Evolutionary conservation across 2,329 filamentous ascomycete genomes (phyloP), one percentile per base, ranked within the genome.

Genomic region (Thielaviopsis ethacetica): DNA sequence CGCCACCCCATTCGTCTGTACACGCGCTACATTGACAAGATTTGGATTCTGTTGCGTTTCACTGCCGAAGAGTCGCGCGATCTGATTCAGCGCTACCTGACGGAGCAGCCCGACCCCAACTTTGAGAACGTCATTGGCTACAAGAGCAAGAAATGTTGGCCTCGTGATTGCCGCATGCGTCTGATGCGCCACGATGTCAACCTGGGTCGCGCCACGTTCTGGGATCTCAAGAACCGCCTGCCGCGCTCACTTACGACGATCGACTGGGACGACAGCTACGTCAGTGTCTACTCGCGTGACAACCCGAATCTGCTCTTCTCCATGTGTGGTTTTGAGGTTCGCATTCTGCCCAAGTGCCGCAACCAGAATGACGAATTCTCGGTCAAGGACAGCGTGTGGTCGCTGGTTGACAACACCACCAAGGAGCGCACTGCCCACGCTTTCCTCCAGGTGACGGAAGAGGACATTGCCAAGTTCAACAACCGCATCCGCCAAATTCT

Each of bases 91-190:
- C 86, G 93, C 10, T 98, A 97, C 78, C 76, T 98, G 65, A 98
- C 94, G 0, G 94, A 98, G 69, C 91, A 98, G 68, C 93, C 93
- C 0, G 94, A 98, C 70, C 93, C 93, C 1, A 98, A 98, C 68
- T 98, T 98, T 64, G 93, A 98, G 70, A 98, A 98, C 64, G 93
- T 98, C 50, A 97, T 98, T 65, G 93, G 93, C 0, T 98, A 97
- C 72, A 91, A 88, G 75, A 98, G 95, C 73, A 98, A 98, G 77
- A 98, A 97, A 71, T 98, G 94, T 72, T 98, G 93, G 93, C 94
- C 93, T 50, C 83, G 93, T 66, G 93, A 98, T 69, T 96, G 91
- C 24, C 83, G 93, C 56, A 98, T 98, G 94, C 85, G 94, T 53
- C 73, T 98, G 66, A 98, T 98, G 93, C 84, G 93, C 63, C 93